A percentile compares a stretch with the other conserved stretches of the same genome.
Evolutionary conservation across 179 eudicot genomes (phyloP).

Genomic region (Camellia oleifera): DNA sequence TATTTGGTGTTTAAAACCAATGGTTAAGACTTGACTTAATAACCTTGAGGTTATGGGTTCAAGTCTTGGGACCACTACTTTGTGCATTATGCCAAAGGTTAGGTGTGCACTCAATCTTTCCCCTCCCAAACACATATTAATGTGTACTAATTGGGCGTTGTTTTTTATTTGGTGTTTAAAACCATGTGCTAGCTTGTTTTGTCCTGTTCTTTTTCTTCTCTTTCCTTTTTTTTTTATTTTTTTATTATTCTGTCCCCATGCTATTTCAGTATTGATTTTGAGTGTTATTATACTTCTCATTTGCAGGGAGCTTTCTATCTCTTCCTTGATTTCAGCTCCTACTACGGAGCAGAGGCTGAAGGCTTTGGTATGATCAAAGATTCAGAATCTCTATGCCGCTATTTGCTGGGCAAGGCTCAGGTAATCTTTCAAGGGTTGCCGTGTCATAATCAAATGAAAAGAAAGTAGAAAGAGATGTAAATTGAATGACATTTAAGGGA

Average conservation of each 20-base stretch:
- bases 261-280: neutral
- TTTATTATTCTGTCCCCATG: neutral
- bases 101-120: too few species aligned
- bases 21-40: too few species aligned
- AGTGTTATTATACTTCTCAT: neutral
- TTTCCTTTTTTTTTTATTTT: neutral
- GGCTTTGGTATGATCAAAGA: constrained; percentile 70
- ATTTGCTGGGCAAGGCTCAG: constrained; percentile 81
- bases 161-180: too few species aligned
- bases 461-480: neutral
- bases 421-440: constrained; percentile 30
- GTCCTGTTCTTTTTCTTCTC: neutral
- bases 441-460: neutral
- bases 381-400: constrained; percentile 83
- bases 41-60: too few species aligned
- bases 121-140: too few species aligned
- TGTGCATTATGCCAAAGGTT: too few species aligned
- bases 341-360: constrained; percentile 67
- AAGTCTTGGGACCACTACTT: too few species aligned
- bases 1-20: neutral
- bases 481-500: neutral
- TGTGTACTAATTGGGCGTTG: too few species aligned
- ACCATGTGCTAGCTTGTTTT: neutral
- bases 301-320: constrained; percentile 96
- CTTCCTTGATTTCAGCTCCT: constrained; percentile 82